Evolutionary conservation across 257 asterid species (phyloP).

Genomic region (Plectranthus barbatus): DNA sequence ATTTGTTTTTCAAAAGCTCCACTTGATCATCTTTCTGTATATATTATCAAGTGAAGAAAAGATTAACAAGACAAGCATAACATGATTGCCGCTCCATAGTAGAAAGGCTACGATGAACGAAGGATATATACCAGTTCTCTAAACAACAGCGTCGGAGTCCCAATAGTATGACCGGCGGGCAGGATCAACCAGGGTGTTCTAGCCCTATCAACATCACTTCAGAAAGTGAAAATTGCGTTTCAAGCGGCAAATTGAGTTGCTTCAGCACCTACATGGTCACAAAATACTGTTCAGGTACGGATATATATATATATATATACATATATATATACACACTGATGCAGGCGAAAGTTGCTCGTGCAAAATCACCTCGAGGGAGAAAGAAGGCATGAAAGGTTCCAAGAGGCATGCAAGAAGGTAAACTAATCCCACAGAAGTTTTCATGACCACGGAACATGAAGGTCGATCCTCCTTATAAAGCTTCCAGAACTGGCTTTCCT

Average conservation of each 20-base stretch:
- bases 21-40: constrained; percentile 67
- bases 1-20: constrained; percentile 36
- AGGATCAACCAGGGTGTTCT: constrained; percentile 66
- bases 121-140: constrained; percentile 71
- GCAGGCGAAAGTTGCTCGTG: background rate
- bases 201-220: constrained; percentile 57
- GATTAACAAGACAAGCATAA: background rate
- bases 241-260: constrained; percentile 71
- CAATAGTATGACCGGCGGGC: constrained; percentile 74
- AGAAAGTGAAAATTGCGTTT: constrained; percentile 42
- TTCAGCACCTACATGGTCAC: constrained; percentile 50
- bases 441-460: constrained; percentile 62
- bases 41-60: constrained; percentile 1
- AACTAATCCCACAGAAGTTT: constrained; percentile 70
- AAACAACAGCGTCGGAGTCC: constrained; percentile 62
- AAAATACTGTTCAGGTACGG: background rate
- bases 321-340: background rate
- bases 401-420: constrained; percentile 72
- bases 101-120: background rate
- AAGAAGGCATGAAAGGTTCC: constrained; percentile 86
- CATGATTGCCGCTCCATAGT: background rate
- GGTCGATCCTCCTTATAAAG: constrained; percentile 71
- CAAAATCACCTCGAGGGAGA: constrained; percentile 51
- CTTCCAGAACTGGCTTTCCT: constrained; percentile 87
- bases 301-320: too few species aligned